These are phyloP conservation scores for Globisporangium parvum DNA, from an alignment of 352 stramenopile genomes.

Conservation along the genomic window DNA sequence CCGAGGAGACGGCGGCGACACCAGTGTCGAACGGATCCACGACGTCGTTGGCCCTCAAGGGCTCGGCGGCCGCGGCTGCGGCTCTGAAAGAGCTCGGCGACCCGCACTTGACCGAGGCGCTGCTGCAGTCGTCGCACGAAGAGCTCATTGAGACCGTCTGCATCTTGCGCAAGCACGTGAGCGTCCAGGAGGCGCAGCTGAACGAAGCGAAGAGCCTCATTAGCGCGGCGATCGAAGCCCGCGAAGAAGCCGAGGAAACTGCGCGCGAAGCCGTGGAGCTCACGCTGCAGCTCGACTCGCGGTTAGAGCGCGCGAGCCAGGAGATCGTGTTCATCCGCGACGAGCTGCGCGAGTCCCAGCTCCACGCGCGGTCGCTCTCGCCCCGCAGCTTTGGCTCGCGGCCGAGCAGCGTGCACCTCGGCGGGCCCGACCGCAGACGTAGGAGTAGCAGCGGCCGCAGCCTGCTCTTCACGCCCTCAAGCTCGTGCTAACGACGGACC, in stretches of 20 bases:
- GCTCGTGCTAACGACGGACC: conserved; percentile 1
- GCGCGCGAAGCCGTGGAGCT: conserved; percentile 70
- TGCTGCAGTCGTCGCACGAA: conserved; percentile 36
- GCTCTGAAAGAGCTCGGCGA: conserved; percentile 41
- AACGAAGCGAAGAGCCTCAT: conserved; percentile 69
- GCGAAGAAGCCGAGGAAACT: conserved; percentile 65
- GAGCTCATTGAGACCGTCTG: conserved; percentile 71
- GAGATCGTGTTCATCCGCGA: conserved; percentile 29
- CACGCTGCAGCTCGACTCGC: conserved; percentile 60
- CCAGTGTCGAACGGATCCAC: conserved; percentile 10
- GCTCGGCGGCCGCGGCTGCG: conserved; percentile 14
- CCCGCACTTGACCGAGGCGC: conserved; percentile 44
- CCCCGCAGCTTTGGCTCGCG: background rate
- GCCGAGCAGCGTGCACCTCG: background rate
- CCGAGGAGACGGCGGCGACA: conserved; percentile 32
- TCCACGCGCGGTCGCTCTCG: conserved; percentile 6
- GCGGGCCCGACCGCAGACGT: background rate
- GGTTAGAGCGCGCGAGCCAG: conserved; percentile 54
- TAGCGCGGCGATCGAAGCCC: conserved; percentile 68
- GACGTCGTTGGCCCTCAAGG: conserved; percentile 13
- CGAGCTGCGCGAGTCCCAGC: conserved; percentile 20
- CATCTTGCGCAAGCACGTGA: conserved; percentile 62
- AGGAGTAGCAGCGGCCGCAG: conserved; percentile 5
- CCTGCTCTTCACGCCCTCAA: conserved; percentile 7
- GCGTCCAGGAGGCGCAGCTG: conserved; percentile 67